These are phyloP conservation scores for Dioszegia crocea DNA, from an alignment of 768 basidiomycete genomes.

Conservation along the genomic window DNA sequence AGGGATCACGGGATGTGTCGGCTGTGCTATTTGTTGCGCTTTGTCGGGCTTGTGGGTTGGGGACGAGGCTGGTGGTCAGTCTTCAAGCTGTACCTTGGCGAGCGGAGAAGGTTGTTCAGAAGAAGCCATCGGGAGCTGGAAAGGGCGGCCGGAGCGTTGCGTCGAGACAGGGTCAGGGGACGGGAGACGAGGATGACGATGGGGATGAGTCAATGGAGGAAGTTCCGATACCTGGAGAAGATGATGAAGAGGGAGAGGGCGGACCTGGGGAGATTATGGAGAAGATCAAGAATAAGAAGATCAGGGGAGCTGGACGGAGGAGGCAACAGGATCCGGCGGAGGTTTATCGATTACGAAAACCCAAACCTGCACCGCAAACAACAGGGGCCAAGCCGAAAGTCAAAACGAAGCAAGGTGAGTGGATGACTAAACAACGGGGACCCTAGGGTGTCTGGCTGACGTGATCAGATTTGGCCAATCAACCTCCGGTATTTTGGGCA, in stretches of 20 bases:
- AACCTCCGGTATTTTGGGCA: slow-evolving; percentile 90
- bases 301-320: slow-evolving; percentile 22
- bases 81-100: slow-evolving; percentile 92
- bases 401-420: slow-evolving; percentile 5
- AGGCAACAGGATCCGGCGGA: slow-evolving; percentile 40
- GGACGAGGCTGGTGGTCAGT: slow-evolving; percentile 80
- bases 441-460: too few species aligned
- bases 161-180: slow-evolving; percentile 35
- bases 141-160: slow-evolving; percentile 28
- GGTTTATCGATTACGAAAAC: slow-evolving; percentile 50
- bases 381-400: slow-evolving; percentile 26
- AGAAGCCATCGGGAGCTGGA: slow-evolving; percentile 34
- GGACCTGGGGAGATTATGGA: slow-evolving; percentile 20
- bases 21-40: slow-evolving; percentile 88
- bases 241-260: slow-evolving; percentile 12
- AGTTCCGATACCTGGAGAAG: slow-evolving; percentile 35
- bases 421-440: too few species aligned
- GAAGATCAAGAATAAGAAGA: slow-evolving; percentile 28
- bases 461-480: slow-evolving; percentile 37
- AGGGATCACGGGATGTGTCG: slow-evolving; percentile 76
- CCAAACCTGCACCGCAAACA: slow-evolving; percentile 54
- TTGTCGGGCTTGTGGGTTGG: slow-evolving; percentile 78
- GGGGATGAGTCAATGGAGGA: slow-evolving; percentile 36
- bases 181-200: slow-evolving; percentile 32
- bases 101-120: slow-evolving; percentile 48